Base-by-base conservation (phyloP, 1,284 basidiomycete genomes). In the Phylloporus sp. region DNA sequence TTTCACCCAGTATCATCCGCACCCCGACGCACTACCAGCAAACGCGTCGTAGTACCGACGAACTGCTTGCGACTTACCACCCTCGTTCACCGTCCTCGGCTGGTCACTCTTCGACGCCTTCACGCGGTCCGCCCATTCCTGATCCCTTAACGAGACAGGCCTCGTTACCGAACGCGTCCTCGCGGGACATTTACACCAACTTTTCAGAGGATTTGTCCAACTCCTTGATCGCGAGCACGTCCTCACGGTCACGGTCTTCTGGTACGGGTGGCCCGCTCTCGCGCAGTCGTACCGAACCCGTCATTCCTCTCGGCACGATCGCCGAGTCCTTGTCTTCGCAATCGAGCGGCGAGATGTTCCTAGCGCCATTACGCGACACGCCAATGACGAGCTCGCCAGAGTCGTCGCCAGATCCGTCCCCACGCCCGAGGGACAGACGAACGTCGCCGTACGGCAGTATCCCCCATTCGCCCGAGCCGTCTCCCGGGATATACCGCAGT, bases 1-100 rank as follows among this genome's bases (percentile, higher is more conserved):
- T 91, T 69, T 87, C 87, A 4, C 71, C 84, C 24, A 84, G 78
- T 52, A 87, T 90, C 72, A 79, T 91, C 29, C 86, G 89, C 52
- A 89, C 85, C 5, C 90, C 90, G 66, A 75, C 57, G 53, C 73
- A 68, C 62, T 72, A 74, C 54, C 72, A 68, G 53, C 65, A 63
- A 29, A 15, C 67, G 6, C 71, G 71, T 56, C 69, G 69, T 39
- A 71, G 70, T 49, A 63, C 61, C 8, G 66, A 72, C 32, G 71
- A 72, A 42, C 40, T 44, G 22, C 56, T 55, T 24, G 51, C 73
- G 7, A 56, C 40, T 31, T 26, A 73, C 42, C 64, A 63, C 18
- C 61, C 72, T 22, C 70, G 66, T n/a, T 71, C 72, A 17, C 74
- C 70, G n/a, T 75, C 75, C 13, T 69, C 66, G 57, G 61, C 52